These are phyloP conservation scores for Hygrophila difformis DNA, from an alignment of 257 asterid species.

Conservation along the genomic window DNA sequence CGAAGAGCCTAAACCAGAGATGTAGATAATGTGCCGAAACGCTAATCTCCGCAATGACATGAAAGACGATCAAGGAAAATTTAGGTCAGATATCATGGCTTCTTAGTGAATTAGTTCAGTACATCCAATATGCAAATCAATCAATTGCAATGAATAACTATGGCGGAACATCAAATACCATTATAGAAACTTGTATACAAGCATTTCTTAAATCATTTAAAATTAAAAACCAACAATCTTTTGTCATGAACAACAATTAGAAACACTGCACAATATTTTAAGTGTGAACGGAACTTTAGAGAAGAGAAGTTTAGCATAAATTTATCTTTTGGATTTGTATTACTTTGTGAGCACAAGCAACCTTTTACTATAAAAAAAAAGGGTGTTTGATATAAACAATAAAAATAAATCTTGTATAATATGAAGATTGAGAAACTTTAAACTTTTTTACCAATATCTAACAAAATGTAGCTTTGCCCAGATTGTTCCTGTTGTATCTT, in stretches of 20 bases:
- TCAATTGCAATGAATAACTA: background rate
- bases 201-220: too few relatives aligned
- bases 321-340: too few relatives aligned
- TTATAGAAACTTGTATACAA: too few relatives aligned
- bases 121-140: too few relatives aligned
- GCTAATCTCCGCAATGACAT: constrained; percentile 82
- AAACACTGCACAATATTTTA: too few relatives aligned
- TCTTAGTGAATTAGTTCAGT: background rate
- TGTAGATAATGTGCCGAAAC: constrained; percentile 60
- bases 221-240: too few relatives aligned
- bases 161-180: too few relatives aligned
- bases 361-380: background rate
- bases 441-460: constrained; percentile 49
- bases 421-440: too few relatives aligned
- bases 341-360: background rate
- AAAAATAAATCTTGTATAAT: too few relatives aligned
- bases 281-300: background rate
- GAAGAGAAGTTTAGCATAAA: too few relatives aligned
- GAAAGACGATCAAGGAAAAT: constrained; percentile 12
- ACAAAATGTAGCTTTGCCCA: constrained; percentile 69
- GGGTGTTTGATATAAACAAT: background rate
- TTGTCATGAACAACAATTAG: too few relatives aligned
- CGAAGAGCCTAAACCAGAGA: constrained; percentile 71
- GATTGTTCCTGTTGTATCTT: constrained; percentile 69
- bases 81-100: background rate